These are phyloP conservation scores for Sugiyamaella boreocaroliniensis DNA, from an alignment of 805 yeast genomes.

Conservation along the genomic window DNA sequence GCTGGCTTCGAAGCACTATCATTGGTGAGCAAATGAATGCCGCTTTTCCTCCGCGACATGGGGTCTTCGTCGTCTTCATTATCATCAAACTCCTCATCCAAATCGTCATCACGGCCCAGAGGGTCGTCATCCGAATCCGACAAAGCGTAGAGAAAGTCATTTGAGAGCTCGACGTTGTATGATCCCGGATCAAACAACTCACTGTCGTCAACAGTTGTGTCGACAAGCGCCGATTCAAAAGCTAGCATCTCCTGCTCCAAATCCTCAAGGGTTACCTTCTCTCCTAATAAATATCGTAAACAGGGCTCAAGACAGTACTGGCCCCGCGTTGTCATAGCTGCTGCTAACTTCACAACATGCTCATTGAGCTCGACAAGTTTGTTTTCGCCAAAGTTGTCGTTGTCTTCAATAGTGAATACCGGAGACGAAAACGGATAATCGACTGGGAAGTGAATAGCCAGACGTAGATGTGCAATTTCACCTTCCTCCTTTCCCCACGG, in stretches of 20 bases:
- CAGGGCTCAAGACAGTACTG: conserved; percentile 75
- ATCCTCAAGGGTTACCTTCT: conserved; percentile 29
- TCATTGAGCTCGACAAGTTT: conserved; percentile 46
- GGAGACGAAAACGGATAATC: conserved; percentile 63
- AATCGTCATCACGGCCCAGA: neutral
- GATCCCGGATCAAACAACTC: conserved; percentile 29
- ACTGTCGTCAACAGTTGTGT: neutral
- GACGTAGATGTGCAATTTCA: conserved; percentile 56
- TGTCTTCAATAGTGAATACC: conserved; percentile 65
- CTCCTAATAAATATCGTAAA: conserved; percentile 74
- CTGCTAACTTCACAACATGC: conserved; percentile 49
- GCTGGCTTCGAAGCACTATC: conserved; percentile 11
- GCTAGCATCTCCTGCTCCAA: conserved; percentile 20
- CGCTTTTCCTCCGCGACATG: neutral
- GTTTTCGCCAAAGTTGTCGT: conserved; percentile 53
- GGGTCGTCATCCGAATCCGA: conserved; percentile 7
- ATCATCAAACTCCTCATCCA: conserved; percentile 10
- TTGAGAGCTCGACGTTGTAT: neutral
- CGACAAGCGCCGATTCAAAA: neutral
- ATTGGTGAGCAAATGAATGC: neutral
- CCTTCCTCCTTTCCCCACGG: conserved; percentile 53
- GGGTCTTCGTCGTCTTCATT: conserved; percentile 27
- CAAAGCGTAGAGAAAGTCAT: conserved; percentile 2
- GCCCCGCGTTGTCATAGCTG: conserved; percentile 48
- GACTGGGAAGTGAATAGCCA: conserved; percentile 63